These are phyloP conservation scores for Gnaphalium uliginosum DNA, from an alignment of 129 eudicot species.

Conservation along the genomic window DNA sequence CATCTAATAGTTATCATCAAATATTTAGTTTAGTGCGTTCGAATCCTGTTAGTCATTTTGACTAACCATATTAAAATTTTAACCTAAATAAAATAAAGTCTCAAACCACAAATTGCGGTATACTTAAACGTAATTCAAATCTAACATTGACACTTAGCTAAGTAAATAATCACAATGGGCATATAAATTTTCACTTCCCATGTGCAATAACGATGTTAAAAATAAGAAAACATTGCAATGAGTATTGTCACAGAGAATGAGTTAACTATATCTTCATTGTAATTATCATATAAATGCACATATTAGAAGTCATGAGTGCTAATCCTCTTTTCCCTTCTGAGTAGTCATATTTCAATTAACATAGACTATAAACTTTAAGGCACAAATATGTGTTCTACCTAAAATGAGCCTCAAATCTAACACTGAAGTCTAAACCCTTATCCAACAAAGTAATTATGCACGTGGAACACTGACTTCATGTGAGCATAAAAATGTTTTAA, in stretches of 20 bases:
- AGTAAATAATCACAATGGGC: background rate
- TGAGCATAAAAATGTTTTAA: background rate
- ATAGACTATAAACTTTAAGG: background rate
- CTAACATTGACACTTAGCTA: constrained; percentile 10
- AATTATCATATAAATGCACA: background rate
- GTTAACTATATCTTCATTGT: background rate
- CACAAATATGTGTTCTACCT: background rate
- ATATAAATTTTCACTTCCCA: constrained; percentile 2
- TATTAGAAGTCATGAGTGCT: background rate
- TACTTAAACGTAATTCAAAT: background rate
- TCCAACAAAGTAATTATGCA: background rate
- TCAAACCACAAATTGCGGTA: background rate
- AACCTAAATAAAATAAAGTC: background rate
- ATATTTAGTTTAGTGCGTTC: background rate
- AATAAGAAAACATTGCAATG: constrained; percentile 12
- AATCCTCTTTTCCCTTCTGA: background rate
- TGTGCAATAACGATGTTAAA: constrained; percentile 7
- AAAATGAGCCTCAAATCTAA: background rate
- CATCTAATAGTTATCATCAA: background rate
- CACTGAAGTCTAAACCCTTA: background rate
- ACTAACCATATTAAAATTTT: background rate
- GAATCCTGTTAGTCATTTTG: background rate
- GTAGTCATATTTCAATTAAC: background rate
- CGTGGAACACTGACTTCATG: background rate
- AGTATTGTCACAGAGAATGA: background rate